Evolutionary conservation across 257 asterid species (phyloP).

Genomic region (Verbena officinalis): DNA sequence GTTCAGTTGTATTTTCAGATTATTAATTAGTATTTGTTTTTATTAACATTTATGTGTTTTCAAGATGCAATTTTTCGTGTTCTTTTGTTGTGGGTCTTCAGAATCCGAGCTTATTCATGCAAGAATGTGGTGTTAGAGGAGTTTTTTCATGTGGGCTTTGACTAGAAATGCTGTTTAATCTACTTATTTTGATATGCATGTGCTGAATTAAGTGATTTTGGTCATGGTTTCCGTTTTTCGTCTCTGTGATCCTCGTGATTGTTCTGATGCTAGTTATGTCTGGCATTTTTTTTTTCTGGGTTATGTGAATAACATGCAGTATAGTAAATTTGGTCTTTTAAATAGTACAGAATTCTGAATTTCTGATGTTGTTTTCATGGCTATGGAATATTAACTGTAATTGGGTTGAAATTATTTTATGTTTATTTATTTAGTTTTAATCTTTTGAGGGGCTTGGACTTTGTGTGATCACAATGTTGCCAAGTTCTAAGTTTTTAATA

Average conservation of each 20-base stretch:
- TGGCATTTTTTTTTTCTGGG: conserved; percentile 18
- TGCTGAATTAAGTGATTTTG: conserved; percentile 38
- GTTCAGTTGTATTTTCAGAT: conserved; percentile 6
- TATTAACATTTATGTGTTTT: conserved; percentile 16
- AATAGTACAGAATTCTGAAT: conserved; percentile 20
- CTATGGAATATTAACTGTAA: conserved; percentile 11
- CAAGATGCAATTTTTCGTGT: conserved; percentile 37
- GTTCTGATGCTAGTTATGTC: conserved; percentile 1
- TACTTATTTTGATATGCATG: conserved; percentile 45
- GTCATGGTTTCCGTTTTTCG: conserved; percentile 34
- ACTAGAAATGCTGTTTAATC: conserved; percentile 37
- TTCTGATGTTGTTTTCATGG: conserved; percentile 6
- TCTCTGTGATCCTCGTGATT: conserved; percentile 41
- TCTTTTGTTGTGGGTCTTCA: conserved; percentile 27
- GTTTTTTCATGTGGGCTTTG: conserved; percentile 46
- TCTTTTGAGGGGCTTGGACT: neutral
- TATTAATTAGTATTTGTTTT: conserved; percentile 10
- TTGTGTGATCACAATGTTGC: conserved; percentile 33
- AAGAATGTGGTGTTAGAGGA: conserved; percentile 25
- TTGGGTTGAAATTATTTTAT: neutral
- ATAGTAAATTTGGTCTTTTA: neutral
- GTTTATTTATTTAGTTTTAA: no score
- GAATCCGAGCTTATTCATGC: conserved; percentile 38
- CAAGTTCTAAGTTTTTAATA: conserved; percentile 21
- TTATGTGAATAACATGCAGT: conserved; percentile 34